A percentile compares a stretch with the other conserved stretches of the same genome.
Evolutionary conservation across 495 filamentous ascomycete genomes (phyloP).

Genomic region (Apiosordaria backusii): DNA sequence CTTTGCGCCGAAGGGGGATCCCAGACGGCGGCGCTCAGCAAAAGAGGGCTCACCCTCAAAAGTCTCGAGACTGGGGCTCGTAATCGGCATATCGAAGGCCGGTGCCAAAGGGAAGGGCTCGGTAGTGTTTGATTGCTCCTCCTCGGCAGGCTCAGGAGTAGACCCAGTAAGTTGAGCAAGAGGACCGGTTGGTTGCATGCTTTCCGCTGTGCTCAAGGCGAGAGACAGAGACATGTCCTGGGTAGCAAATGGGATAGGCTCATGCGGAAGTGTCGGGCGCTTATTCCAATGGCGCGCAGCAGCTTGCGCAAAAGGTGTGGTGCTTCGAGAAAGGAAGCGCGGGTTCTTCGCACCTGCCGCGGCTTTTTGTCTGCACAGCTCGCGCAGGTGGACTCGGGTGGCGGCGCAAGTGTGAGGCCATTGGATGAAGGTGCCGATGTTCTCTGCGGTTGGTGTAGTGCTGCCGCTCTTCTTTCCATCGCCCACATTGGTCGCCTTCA

Average conservation of each 20-base stretch:
- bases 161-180: conserved; percentile 56
- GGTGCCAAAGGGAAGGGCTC: conserved; percentile 7
- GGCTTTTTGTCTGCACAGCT: conserved; percentile 75
- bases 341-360: conserved; percentile 60
- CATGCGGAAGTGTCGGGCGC: conserved; percentile 36
- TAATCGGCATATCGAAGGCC: background rate
- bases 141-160: conserved; percentile 24
- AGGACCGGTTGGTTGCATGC: conserved; percentile 69
- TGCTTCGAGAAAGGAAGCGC: conserved; percentile 63
- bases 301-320: conserved; percentile 64
- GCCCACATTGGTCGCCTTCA: conserved; percentile 25
- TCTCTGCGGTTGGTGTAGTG: conserved; percentile 59
- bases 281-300: conserved; percentile 46
- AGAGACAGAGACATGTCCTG: conserved; percentile 86
- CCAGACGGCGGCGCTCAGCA: conserved; percentile 46
- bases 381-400: conserved; percentile 74
- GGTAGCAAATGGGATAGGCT: conserved; percentile 50
- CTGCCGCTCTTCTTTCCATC: conserved; percentile 54
- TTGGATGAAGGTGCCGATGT: conserved; percentile 41
- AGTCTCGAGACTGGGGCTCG: conserved; percentile 10
- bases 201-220: conserved; percentile 70
- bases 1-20: conserved; percentile 58
- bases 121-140: background rate
- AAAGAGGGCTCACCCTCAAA: conserved; percentile 29
- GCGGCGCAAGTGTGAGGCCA: conserved; percentile 85